Conservation (phyloP, 306 rosid genomes). For the Prunus kanzakura region DNA sequence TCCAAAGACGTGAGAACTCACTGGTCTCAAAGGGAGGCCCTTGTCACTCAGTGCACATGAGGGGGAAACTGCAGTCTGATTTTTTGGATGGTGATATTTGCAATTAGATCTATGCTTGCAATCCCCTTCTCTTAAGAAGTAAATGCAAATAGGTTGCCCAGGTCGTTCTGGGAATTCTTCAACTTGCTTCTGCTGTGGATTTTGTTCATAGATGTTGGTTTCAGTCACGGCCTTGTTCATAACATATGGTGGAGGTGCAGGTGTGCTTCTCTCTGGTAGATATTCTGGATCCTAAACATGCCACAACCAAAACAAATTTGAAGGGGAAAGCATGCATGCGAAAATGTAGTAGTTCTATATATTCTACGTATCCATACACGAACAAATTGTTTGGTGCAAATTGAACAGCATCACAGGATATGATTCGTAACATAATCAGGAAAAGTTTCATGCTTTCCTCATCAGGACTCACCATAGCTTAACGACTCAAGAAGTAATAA, state of each 20-base stretch:
- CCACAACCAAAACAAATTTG: background rate
- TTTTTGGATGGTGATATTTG: constrained; percentile 89
- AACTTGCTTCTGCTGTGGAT: constrained; percentile 40
- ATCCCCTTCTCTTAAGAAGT: constrained; percentile 75
- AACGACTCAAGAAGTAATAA: no score
- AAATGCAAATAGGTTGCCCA: constrained; percentile 87
- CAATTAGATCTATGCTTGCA: constrained; percentile 79
- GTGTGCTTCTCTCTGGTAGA: constrained; percentile 61
- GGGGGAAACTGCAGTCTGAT: constrained; percentile 38
- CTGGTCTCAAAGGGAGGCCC: constrained; percentile 91
- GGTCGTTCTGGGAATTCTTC: constrained; percentile 85
- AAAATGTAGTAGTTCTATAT: background rate
- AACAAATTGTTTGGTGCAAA: no score
- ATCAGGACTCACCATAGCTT: no score
- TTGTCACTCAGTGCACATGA: constrained; percentile 66
- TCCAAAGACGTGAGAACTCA: background rate
- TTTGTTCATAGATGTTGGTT: constrained; percentile 48
- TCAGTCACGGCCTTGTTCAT: constrained; percentile 55
- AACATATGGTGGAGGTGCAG: constrained; percentile 48
- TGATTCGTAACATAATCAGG: no score
- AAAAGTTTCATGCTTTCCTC: no score
- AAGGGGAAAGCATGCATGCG: background rate
- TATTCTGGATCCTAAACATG: constrained; percentile 66
- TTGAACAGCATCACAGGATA: no score
- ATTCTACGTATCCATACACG: no score